Evolutionary conservation across 2,329 filamentous ascomycete genomes (phyloP).

Genomic region (Aspergillus tamarii): DNA sequence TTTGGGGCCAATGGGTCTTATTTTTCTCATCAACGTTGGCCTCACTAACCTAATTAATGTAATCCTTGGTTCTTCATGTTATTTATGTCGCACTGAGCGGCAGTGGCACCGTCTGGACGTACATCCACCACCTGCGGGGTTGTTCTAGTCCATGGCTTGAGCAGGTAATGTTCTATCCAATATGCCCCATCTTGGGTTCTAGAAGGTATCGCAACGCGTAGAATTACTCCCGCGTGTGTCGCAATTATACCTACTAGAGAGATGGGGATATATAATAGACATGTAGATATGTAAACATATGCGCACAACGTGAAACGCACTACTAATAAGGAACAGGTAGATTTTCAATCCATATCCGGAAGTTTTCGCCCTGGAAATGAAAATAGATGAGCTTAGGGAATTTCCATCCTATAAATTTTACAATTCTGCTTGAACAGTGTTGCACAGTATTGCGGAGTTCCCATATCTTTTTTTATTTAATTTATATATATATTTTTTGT

Average conservation of each 20-base stretch:
- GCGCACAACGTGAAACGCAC: background rate
- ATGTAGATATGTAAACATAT: background rate
- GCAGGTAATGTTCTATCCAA: too few relatives aligned
- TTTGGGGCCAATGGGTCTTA: background rate
- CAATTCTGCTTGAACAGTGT: background rate
- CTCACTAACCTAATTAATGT: background rate
- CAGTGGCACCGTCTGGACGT: background rate
- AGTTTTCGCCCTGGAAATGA: background rate
- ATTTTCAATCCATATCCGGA: background rate
- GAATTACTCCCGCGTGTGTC: background rate
- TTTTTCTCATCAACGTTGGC: background rate
- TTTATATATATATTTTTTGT: too few relatives aligned
- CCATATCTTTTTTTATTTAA: background rate
- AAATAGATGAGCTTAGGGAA: background rate
- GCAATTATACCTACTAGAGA: background rate
- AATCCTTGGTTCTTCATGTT: background rate
- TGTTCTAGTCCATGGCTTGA: background rate
- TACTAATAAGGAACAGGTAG: background rate
- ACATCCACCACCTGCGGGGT: background rate
- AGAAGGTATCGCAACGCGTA: background rate
- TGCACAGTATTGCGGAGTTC: background rate
- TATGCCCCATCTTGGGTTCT: background rate
- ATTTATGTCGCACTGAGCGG: background rate
- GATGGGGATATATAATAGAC: background rate
- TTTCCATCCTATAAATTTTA: background rate